A percentile compares a stretch with the other conserved stretches of the same genome.
These are phyloP conservation scores for Kodamaea sagamina DNA, from an alignment of 805 yeast genomes.

Conservation along the genomic window DNA sequence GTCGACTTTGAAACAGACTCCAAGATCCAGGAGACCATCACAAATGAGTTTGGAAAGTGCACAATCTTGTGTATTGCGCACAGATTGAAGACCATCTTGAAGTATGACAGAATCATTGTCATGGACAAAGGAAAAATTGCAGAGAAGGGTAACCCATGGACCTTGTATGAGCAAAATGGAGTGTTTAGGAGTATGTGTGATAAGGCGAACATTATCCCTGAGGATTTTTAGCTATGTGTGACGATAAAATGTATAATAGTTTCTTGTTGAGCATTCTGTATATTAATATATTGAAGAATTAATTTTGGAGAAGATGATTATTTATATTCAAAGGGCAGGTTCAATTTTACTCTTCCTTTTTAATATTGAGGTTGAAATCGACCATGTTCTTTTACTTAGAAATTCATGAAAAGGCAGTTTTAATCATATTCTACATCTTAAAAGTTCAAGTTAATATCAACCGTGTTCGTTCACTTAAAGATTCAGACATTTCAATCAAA, in stretches of 20 bases:
- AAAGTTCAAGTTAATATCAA: too few relatives aligned
- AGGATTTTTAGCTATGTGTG: constrained; percentile 24
- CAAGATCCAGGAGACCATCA: constrained; percentile 36
- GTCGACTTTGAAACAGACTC: constrained; percentile 43
- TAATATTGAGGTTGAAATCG: too few relatives aligned
- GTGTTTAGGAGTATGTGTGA: constrained; percentile 39
- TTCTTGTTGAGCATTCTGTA: neutral
- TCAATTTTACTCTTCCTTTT: too few relatives aligned
- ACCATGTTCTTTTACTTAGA: too few relatives aligned
- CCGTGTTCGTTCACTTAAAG: too few relatives aligned
- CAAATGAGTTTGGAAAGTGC: constrained; percentile 32
- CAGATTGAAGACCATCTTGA: constrained; percentile 39
- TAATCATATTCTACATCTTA: too few relatives aligned
- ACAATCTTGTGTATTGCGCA: constrained; percentile 43
- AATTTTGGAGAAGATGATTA: too few relatives aligned
- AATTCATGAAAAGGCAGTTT: too few relatives aligned
- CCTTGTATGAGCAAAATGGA: constrained; percentile 30
- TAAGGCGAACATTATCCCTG: constrained; percentile 34
- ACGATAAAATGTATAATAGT: constrained; percentile 8
- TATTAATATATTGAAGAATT: too few relatives aligned
- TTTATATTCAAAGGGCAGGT: too few relatives aligned
- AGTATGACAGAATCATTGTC: constrained; percentile 37
- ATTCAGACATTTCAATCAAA: too few relatives aligned
- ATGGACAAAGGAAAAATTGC: constrained; percentile 36
- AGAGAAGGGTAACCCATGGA: constrained; percentile 38